Evolutionary conservation across 2,329 filamentous ascomycete genomes (phyloP).

Genomic region (Monilinia polystroma): DNA sequence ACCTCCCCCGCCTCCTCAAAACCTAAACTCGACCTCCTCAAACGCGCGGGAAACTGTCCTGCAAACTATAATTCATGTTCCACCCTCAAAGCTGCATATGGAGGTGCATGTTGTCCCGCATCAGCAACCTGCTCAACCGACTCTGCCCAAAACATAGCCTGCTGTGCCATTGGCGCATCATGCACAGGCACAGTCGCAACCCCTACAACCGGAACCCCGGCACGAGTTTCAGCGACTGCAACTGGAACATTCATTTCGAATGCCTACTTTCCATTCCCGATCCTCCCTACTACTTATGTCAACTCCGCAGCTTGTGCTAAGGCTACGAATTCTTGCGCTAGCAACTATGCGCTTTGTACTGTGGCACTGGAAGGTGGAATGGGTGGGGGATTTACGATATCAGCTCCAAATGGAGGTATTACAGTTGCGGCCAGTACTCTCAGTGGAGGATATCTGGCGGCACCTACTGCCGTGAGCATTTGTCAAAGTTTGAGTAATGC

Average conservation of each 20-base stretch:
- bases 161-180: constrained; percentile 39
- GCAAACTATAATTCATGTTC: constrained; percentile 39
- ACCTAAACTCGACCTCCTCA: constrained; percentile 32
- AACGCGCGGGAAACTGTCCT: constrained; percentile 38
- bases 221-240: constrained; percentile 31
- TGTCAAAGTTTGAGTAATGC: constrained; percentile 55
- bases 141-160: constrained; percentile 37
- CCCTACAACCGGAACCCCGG: constrained; percentile 16
- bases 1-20: constrained; percentile 18
- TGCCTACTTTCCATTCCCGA: constrained; percentile 59
- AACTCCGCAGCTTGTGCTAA: constrained; percentile 53
- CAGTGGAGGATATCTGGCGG: constrained; percentile 42
- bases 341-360: constrained; percentile 56
- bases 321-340: constrained; percentile 52
- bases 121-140: constrained; percentile 39
- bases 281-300: constrained; percentile 52
- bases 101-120: constrained; percentile 39
- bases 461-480: constrained; percentile 51
- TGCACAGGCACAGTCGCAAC: constrained; percentile 39
- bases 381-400: constrained; percentile 54
- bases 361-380: constrained; percentile 47
- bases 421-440: constrained; percentile 46
- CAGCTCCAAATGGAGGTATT: constrained; percentile 53
- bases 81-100: constrained; percentile 33
- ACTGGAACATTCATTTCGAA: constrained; percentile 55